Base-by-base conservation (phyloP, 306 rosid species). In the Carpinus viminea region DNA sequence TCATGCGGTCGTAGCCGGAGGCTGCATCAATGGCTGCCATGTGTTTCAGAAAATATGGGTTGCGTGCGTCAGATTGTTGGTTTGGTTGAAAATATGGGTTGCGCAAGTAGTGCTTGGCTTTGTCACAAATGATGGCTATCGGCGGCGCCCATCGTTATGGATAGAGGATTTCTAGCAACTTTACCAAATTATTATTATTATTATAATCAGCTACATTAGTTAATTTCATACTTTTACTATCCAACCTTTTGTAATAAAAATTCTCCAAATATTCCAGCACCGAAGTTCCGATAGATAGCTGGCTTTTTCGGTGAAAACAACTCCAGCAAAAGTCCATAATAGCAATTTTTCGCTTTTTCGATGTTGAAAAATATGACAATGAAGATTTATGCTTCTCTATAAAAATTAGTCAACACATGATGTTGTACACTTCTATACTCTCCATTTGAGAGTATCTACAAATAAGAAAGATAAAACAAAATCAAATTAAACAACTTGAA, bases 361-460 rank as follows among this genome's bases (percentile, higher is more conserved):
- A 68, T n/a, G 52, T 82, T 82, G 53, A 76, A 83, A 73, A 86
- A 73, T 0, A 62, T 70, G 57, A 80, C 81, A 4, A 73, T 7
- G 3, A 85, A 82, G 7, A 83, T 86, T 59, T 85, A 74, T 26
- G 83, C 3, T 64, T 80, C 82, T 38, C 82, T 83, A 20, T 41
- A 28, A 0, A 78, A 38, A 79, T 83, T 80, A 11, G 87, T 80
- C 78, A 80, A 7, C 51, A 77, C 85, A n/a, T 80, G 66, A 10
- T 84, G 87, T 8, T 86, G 80, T 21, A 80, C 78, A 16, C 89
- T 80, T 28, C 41, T 77, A 53, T 86, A 86, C 70, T 73, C 89
- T 7, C 84, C 86, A 24, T 86, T 86, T 1, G 83, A 76, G 62
- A 70, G 38, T 60, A 83, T 55, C 86, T 79, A 20, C 51, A 38